These are phyloP conservation scores for Starmera dryadoides DNA, from an alignment of 805 yeast species.

Conservation along the genomic window DNA sequence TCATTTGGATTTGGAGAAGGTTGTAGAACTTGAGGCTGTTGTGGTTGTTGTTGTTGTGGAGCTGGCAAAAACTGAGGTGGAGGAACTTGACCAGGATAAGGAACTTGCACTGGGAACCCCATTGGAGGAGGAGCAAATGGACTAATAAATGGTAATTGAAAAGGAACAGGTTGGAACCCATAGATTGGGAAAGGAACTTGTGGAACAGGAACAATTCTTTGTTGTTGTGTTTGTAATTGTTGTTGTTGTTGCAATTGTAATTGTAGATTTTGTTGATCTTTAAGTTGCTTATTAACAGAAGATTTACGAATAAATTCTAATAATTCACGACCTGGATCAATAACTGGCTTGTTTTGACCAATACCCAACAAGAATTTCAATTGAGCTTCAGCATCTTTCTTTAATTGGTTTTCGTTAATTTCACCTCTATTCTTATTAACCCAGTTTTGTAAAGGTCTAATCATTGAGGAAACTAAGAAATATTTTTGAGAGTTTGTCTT, in stretches of 20 bases:
- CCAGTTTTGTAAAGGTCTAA: slow-evolving; percentile 39
- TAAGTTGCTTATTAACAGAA: slow-evolving; percentile 22
- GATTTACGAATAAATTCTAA: slow-evolving; percentile 53
- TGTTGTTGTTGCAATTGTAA: slow-evolving; percentile 3
- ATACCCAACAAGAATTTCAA: slow-evolving; percentile 61
- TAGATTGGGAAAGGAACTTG: slow-evolving; percentile 6
- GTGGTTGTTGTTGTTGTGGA: slow-evolving; percentile 5
- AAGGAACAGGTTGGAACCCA: slow-evolving; percentile 14
- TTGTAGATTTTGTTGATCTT: slow-evolving; percentile 7
- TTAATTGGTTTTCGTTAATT: slow-evolving; percentile 49
- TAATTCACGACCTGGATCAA: slow-evolving; percentile 74
- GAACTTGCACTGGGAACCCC: slow-evolving; percentile 1
- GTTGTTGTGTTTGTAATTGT: slow-evolving; percentile 3
- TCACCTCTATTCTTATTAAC: slow-evolving; percentile 44
- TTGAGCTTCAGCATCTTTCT: slow-evolving; percentile 54
- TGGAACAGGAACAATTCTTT: slow-evolving; percentile 4
- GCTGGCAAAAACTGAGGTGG: slow-evolving; percentile 1
- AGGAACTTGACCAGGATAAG: background rate
- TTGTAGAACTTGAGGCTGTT: slow-evolving; percentile 6
- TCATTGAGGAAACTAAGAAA: slow-evolving; percentile 33
- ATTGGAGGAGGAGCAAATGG: slow-evolving; percentile 14
- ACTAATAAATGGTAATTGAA: slow-evolving; percentile 12
- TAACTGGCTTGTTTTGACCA: slow-evolving; percentile 25
- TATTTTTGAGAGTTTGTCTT: slow-evolving; percentile 23
- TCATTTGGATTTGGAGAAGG: slow-evolving; percentile 31